These are phyloP conservation scores for Metschnikowia lochheadii DNA, from an alignment of 805 yeast genomes.

Conservation along the genomic window DNA sequence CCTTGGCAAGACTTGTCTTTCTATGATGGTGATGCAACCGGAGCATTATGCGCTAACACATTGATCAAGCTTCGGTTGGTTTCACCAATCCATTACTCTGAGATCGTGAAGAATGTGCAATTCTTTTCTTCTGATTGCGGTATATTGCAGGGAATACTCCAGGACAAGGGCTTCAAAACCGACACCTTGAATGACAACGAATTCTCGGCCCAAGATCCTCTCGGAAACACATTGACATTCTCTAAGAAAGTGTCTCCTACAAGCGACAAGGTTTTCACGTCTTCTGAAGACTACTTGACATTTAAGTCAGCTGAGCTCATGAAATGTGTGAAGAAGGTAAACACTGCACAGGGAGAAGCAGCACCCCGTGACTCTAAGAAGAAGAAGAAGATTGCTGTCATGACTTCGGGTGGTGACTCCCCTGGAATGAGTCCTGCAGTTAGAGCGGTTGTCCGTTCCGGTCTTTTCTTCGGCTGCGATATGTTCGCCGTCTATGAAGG, in stretches of 20 bases:
- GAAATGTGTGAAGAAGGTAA: conserved; percentile 7
- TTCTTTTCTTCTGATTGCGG: conserved; percentile 32
- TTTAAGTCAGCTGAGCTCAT: conserved; percentile 22
- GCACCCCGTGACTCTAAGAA: neutral
- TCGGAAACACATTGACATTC: conserved; percentile 31
- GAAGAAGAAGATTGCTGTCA: conserved; percentile 66
- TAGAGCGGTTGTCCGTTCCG: conserved; percentile 91
- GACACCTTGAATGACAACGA: conserved; percentile 9
- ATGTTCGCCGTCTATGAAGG: conserved; percentile 93
- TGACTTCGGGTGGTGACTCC: conserved; percentile 99
- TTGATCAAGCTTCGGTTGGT: conserved; percentile 35
- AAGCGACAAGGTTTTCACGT: conserved; percentile 16
- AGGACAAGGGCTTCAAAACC: conserved; percentile 3
- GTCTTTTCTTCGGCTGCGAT: conserved; percentile 82
- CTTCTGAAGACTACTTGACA: conserved; percentile 29
- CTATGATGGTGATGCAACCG: conserved; percentile 36
- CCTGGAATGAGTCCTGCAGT: conserved; percentile 98
- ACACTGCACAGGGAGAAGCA: neutral
- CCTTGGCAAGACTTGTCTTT: conserved; percentile 42
- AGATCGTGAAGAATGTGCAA: conserved; percentile 19
- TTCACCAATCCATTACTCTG: conserved; percentile 10
- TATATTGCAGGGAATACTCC: conserved; percentile 19
- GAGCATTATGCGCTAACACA: conserved; percentile 25
- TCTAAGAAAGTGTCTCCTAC: conserved; percentile 22
- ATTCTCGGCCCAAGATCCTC: conserved; percentile 26